Conservation (phyloP, 2,329 filamentous ascomycete genomes). For the Xylaria polymorpha region DNA sequence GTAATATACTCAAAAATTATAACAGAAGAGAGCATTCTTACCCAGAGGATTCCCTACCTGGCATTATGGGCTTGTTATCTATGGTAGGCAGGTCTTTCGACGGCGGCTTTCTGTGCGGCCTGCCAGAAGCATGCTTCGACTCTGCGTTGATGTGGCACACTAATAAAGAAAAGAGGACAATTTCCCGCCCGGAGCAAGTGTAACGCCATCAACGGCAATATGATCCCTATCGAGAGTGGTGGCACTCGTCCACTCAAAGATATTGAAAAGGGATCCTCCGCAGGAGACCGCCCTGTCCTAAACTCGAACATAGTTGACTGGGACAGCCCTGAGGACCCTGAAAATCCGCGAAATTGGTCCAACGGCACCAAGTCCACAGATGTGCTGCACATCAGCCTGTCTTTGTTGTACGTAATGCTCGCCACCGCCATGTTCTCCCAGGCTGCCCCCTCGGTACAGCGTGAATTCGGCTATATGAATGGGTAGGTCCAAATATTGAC, state of each 20-base stretch:
- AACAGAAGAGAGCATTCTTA: no score
- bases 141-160: no score
- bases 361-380: neutral
- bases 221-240: neutral
- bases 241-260: no score
- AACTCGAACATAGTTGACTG: slow-evolving; percentile 17
- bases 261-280: neutral
- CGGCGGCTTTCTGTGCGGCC: no score
- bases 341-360: slow-evolving; percentile 14
- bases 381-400: neutral
- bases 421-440: slow-evolving; percentile 5
- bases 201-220: neutral
- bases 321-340: neutral
- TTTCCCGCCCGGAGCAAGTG: no score
- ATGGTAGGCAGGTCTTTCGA: no score
- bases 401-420: neutral
- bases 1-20: no score
- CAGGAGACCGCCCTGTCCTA: neutral
- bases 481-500: neutral
- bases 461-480: no score
- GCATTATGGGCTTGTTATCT: no score
- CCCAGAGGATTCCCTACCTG: no score
- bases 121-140: no score
- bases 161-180: no score
- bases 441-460: neutral